A percentile compares a stretch with the other conserved stretches of the same genome.
phyloP scores from a whole-genome alignment of 148 eudicot species.

The Cornus suecica region DNA sequence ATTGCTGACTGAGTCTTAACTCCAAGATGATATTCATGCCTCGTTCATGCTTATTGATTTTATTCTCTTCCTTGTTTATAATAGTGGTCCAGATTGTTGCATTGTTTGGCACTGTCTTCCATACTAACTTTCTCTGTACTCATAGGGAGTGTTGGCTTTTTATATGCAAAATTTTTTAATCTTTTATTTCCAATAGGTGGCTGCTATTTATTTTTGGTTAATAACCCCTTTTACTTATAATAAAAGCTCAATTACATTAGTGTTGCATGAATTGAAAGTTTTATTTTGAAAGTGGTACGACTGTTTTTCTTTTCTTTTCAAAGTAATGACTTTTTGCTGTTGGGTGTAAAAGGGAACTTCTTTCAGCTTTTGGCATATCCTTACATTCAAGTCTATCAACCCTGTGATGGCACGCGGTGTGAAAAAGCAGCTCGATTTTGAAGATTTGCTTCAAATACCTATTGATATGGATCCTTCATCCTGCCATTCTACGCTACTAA shows the following conservation, averaged over 20 bases:
- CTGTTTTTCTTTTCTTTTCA: background rate
- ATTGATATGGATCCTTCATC: slow-evolving; percentile 74
- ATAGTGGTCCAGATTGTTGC: background rate
- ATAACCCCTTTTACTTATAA: background rate
- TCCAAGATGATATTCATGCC: too few relatives aligned
- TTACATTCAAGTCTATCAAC: slow-evolving; percentile 65
- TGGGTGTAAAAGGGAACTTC: slow-evolving; percentile 40
- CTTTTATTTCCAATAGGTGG: background rate
- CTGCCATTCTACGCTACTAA: slow-evolving; percentile 47
- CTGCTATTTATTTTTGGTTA: background rate
- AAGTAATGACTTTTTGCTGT: slow-evolving; percentile 10
- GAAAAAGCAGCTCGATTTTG: slow-evolving; percentile 80
- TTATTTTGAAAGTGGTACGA: background rate
- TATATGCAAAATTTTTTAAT: background rate
- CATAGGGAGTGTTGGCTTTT: background rate
- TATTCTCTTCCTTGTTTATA: background rate
- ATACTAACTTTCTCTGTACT: background rate
- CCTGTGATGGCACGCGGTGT: slow-evolving; percentile 65
- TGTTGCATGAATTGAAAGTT: slow-evolving; percentile 1
- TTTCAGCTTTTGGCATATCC: slow-evolving; percentile 38
- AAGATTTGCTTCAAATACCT: slow-evolving; percentile 77
- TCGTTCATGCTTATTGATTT: too few relatives aligned
- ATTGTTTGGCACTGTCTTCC: background rate
- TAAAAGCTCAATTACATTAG: background rate
- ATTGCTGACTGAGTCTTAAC: too few relatives aligned